phyloP scores from a whole-genome alignment of 306 rosid species.

The Cercis canadensis region DNA sequence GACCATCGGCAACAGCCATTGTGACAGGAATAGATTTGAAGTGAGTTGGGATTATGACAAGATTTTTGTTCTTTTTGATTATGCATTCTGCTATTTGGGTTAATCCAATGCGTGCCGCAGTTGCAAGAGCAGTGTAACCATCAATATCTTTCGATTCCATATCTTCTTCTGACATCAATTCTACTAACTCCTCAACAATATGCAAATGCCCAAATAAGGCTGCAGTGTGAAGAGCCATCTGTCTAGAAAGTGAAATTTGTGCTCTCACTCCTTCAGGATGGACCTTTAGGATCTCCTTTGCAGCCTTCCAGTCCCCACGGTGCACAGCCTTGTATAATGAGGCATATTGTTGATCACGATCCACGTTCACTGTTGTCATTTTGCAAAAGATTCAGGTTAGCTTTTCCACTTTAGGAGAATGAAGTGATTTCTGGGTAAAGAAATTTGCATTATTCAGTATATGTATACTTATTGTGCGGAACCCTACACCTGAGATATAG shows the following conservation, averaged over 20 bases:
- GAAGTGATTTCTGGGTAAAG: too few species aligned
- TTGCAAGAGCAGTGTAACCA: neutral
- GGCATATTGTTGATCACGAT: neutral
- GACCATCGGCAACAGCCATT: neutral
- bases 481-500: too few species aligned
- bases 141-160: neutral
- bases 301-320: neutral
- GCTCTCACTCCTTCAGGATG: neutral
- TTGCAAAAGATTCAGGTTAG: neutral
- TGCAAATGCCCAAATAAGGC: neutral
- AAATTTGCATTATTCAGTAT: too few species aligned
- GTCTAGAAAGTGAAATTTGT: neutral
- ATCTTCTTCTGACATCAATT: neutral
- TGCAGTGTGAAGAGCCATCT: neutral
- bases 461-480: too few species aligned
- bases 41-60: too few species aligned
- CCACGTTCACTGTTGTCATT: neutral
- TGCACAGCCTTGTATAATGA: neutral
- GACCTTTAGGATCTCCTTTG: neutral
- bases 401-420: too few species aligned
- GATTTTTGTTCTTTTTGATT: too few species aligned
- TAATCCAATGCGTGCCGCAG: too few species aligned
- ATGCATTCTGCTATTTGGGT: neutral
- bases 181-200: neutral
- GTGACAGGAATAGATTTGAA: too few species aligned